Percentiles rank a stretch among this genome's conserved stretches.
Evolutionary conservation across 768 basidiomycete species (phyloP).

Genomic region (Russula abietina): DNA sequence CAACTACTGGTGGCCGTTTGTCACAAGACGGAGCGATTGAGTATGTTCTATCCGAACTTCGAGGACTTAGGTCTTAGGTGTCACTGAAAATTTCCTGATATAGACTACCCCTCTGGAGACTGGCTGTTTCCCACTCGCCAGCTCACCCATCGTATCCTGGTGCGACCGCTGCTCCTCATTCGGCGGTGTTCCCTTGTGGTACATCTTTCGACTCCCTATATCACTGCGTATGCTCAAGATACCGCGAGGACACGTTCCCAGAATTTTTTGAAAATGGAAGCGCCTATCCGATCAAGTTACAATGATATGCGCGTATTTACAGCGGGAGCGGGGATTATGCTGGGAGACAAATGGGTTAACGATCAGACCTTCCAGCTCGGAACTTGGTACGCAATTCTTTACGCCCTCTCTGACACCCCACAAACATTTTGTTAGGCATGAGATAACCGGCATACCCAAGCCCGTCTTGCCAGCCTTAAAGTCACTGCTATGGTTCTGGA

Average conservation of each 20-base stretch:
- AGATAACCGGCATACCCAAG: constrained; percentile 21
- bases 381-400: constrained; percentile 28
- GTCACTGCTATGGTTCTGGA: constrained; percentile 21
- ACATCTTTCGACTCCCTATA: constrained; percentile 30
- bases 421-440: constrained; percentile 15
- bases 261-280: constrained; percentile 31
- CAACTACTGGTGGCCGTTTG: constrained; percentile 28
- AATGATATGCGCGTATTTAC: constrained; percentile 35
- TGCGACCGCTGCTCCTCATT: constrained; percentile 22
- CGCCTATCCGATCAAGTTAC: constrained; percentile 28
- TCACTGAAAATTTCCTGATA: background rate
- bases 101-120: constrained; percentile 20
- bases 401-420: background rate
- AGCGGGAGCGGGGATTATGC: constrained; percentile 34
- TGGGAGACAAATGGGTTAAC: constrained; percentile 34
- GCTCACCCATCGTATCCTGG: constrained; percentile 18
- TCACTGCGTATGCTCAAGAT: constrained; percentile 18
- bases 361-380: constrained; percentile 31
- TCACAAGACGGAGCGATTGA: constrained; percentile 21
- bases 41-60: constrained; percentile 11
- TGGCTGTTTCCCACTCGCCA: constrained; percentile 22
- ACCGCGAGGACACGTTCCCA: constrained; percentile 29
- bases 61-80: constrained; percentile 8
- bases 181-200: constrained; percentile 28
- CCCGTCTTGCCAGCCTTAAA: constrained; percentile 19